Base-by-base conservation (phyloP, 768 basidiomycete species). In the Austroboletus festivus region DNA sequence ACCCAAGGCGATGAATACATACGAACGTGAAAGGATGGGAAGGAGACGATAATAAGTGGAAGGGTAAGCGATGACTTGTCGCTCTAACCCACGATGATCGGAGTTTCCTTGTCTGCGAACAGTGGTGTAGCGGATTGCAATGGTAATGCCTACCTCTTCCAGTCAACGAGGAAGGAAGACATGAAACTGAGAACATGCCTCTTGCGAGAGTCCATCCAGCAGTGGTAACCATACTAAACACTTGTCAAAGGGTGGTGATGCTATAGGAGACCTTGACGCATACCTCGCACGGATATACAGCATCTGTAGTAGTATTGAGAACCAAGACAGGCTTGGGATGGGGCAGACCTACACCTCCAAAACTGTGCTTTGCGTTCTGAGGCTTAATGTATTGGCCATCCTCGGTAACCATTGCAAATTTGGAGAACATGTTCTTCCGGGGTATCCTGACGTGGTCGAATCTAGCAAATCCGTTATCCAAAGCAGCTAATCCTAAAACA, bases 361-460 rank as follows among this genome's bases (percentile, higher is more conserved):
- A 89, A 53, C 83, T 85, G 21, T 89, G 67, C 60, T 88, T 90
- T 1, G 82, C 75, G 57, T 89, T 87, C 26, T 80, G 80, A 16
- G 87, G 86, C 52, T 75, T 71, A 21, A 82, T 56, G 56, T 90
- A 91, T 50, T 67, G 63, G 3, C 85, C 85, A 0, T 79, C 81
- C 24, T 80, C 69, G 0, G 84, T 83, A 35, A 90, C 82, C 40
- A 74, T 74, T 1, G 87, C 83, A 52, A 88, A 89, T 45, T 79
- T 82, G 37, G 82, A 84, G 5, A 90, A 77, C 86, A 91, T 89
- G 38, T 85, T 71, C 49, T 76, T 77, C 42, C 80, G 77, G 1
- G 86, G 84, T 43, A 88, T 81, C 9, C 81, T 76, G 39, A 86
- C 76, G 52, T 74, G 83, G 52, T 81, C 62, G 50, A 88, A 87